Percentiles rank a stretch among this genome's conserved stretches.
phyloP scores from a whole-genome alignment of 768 basidiomycete species.

The Favolaschia claudopus region DNA sequence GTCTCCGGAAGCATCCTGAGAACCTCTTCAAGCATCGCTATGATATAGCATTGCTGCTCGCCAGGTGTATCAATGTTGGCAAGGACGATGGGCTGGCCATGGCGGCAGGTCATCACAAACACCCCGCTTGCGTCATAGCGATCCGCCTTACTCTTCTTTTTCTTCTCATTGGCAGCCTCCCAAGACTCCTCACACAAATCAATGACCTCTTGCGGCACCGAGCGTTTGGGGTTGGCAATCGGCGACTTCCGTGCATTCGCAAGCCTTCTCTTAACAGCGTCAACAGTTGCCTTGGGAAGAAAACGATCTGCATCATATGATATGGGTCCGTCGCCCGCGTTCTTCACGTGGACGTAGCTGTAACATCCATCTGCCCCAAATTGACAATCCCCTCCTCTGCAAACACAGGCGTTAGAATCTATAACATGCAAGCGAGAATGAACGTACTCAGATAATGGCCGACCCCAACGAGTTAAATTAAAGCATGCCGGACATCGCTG shows the following conservation, averaged over 20 bases:
- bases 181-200: slow-evolving; percentile 43
- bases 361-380: slow-evolving; percentile 48
- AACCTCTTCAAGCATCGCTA: slow-evolving; percentile 42
- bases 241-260: slow-evolving; percentile 27
- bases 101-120: slow-evolving; percentile 48
- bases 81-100: slow-evolving; percentile 44
- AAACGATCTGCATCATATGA: slow-evolving; percentile 43
- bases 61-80: slow-evolving; percentile 50
- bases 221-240: background rate
- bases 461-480: slow-evolving; percentile 33
- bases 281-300: slow-evolving; percentile 42
- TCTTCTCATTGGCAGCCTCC: slow-evolving; percentile 41
- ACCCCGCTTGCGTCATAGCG: slow-evolving; percentile 43
- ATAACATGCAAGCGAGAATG: slow-evolving; percentile 3
- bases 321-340: slow-evolving; percentile 38
- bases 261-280: slow-evolving; percentile 39
- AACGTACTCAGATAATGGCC: slow-evolving; percentile 27
- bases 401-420: background rate
- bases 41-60: slow-evolving; percentile 46
- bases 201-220: slow-evolving; percentile 42
- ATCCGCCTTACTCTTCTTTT: slow-evolving; percentile 32
- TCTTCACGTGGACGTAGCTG: slow-evolving; percentile 41
- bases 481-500: slow-evolving; percentile 45
- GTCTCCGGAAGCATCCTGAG: slow-evolving; percentile 35
- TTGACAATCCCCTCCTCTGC: slow-evolving; percentile 46